Evolutionary conservation across 805 yeast genomes (phyloP).

Genomic region (Lachancea waltii): DNA sequence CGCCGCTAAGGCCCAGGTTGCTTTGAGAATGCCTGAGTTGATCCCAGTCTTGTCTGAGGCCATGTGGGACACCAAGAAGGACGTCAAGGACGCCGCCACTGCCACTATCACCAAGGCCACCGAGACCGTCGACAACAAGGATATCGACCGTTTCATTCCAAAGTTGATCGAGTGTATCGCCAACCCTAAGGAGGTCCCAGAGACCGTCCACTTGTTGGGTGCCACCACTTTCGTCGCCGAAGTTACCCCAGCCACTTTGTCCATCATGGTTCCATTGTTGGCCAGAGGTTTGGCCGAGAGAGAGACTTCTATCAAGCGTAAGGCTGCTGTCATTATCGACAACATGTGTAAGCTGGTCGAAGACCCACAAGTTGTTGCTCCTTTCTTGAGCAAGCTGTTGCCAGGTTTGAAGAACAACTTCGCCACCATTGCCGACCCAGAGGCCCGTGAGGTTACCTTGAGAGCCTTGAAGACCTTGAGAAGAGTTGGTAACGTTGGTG

Average conservation of each 20-base stretch:
- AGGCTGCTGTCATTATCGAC: conserved; percentile 98
- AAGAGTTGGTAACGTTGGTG: conserved; percentile 98
- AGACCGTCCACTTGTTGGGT: conserved; percentile 97
- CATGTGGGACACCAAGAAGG: conserved; percentile 99
- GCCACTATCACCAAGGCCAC: conserved; percentile 94
- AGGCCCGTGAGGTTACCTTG: conserved; percentile 96
- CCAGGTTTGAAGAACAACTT: conserved; percentile 95
- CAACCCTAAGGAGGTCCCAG: conserved; percentile 95
- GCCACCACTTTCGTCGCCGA: conserved; percentile 99
- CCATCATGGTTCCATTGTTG: conserved; percentile 98
- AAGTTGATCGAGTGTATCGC: conserved; percentile 95
- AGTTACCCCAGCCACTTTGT: conserved; percentile 98
- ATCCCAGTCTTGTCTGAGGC: conserved; percentile 98
- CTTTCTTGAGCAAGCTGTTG: conserved; percentile 90
- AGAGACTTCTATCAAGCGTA: conserved; percentile 99
- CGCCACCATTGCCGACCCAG: conserved; percentile 98
- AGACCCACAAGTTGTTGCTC: conserved; percentile 99
- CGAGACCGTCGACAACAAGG: conserved; percentile 98
- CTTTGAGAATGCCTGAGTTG: conserved; percentile 98
- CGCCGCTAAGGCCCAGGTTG: conserved; percentile 90
- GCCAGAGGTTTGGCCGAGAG: conserved; percentile 99
- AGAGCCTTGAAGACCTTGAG: conserved; percentile 96
- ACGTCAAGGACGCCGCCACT: conserved; percentile 95
- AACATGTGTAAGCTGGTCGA: conserved; percentile 99
- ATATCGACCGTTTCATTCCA: conserved; percentile 98